A percentile compares a stretch with the other conserved stretches of the same genome.
These are phyloP conservation scores for Entrophospora sp. DNA, from an alignment of 192 early-diverging fungal genomes.

Conservation along the genomic window DNA sequence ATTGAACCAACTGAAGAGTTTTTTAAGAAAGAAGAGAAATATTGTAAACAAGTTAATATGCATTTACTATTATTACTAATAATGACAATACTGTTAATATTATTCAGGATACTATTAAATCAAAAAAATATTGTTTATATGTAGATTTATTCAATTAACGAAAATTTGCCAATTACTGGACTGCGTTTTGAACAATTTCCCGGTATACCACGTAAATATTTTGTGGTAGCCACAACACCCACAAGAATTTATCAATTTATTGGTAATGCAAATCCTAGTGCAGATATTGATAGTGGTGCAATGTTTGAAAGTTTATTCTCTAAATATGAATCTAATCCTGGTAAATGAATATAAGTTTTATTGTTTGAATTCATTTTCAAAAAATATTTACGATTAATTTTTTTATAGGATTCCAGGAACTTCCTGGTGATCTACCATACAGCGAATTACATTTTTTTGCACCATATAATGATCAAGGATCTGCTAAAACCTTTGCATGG, in stretches of 20 bases:
- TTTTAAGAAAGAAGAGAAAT: conserved; percentile 76
- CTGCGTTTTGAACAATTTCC: conserved; percentile 79
- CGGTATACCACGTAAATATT: conserved; percentile 58
- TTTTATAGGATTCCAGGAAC: conserved; percentile 45
- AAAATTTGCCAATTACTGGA: conserved; percentile 67
- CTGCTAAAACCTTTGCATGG: conserved; percentile 84
- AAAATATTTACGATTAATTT: background rate
- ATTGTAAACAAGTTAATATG: conserved; percentile 49
- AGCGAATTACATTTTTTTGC: conserved; percentile 64
- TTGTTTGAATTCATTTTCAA: background rate
- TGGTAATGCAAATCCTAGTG: conserved; percentile 47
- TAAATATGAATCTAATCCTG: conserved; percentile 57
- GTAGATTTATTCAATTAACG: conserved; percentile 59
- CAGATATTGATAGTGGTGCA: conserved; percentile 42
- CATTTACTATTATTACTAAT: conserved; percentile 6
- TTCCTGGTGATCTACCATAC: conserved; percentile 45
- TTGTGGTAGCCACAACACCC: conserved; percentile 73
- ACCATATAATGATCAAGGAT: conserved; percentile 55
- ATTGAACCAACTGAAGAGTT: conserved; percentile 79
- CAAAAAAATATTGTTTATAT: background rate
- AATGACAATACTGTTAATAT: conserved; percentile 15
- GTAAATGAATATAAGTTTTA: conserved; percentile 27
- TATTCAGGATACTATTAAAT: background rate
- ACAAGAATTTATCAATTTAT: conserved; percentile 90
- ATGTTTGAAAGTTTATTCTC: conserved; percentile 76